These are phyloP conservation scores for Chlorella sp. DNA, from an alignment of 139 green algal genomes.

Conservation along the genomic window DNA sequence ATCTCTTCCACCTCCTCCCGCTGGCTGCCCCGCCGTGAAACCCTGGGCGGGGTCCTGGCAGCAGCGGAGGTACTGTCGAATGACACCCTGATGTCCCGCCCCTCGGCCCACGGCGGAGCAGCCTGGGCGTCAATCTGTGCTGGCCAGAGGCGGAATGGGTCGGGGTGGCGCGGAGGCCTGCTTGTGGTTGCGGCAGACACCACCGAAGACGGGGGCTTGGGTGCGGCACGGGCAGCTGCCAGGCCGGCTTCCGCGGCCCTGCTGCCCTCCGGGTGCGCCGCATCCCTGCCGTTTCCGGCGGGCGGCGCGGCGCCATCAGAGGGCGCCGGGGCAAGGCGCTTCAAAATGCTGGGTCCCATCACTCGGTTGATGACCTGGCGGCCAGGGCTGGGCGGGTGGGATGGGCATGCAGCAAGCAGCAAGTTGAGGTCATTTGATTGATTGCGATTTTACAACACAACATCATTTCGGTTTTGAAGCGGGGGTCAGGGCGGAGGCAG, in stretches of 20 bases:
- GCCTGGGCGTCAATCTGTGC: background rate
- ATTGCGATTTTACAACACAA: no score
- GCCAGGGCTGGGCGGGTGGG: constrained; percentile 2
- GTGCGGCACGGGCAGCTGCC: background rate
- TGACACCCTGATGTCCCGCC: background rate
- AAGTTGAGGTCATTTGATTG: no score
- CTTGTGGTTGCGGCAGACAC: background rate
- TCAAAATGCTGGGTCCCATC: constrained; percentile 1
- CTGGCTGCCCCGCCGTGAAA: background rate
- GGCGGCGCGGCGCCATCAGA: no score
- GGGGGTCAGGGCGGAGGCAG: no score
- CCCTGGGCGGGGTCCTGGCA: no score
- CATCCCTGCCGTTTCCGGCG: background rate
- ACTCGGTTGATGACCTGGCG: background rate
- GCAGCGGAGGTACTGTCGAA: no score
- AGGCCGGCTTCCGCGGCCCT: no score
- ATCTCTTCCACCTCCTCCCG: background rate
- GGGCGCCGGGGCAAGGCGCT: background rate
- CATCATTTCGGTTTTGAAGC: no score
- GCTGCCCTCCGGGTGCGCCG: background rate
- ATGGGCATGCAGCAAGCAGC: background rate
- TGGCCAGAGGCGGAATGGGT: constrained; percentile 13
- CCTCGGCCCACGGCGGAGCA: background rate
- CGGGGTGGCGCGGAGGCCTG: background rate
- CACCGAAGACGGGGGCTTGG: background rate